Base-by-base conservation (phyloP, 192 early-diverging fungal species). In the Allomyces macrogynus region DNA sequence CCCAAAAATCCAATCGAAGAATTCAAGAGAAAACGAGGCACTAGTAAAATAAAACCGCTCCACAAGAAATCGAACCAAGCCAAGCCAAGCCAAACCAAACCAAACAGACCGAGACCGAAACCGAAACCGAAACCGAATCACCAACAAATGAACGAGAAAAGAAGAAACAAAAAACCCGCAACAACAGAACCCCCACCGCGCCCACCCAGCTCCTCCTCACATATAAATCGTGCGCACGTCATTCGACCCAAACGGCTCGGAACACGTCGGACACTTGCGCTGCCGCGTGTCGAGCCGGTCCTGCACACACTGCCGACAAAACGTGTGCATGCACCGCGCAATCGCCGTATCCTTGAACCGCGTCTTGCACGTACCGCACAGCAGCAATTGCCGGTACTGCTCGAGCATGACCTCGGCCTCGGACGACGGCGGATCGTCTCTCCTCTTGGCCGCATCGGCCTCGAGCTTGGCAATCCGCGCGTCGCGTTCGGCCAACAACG, bases 291-390 rank as follows among this genome's bases (percentile, higher is more conserved):
- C 86, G 66, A 86, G 77, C 64, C 86, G 80, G 27, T 86, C 81
- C 66, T 95, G 89, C 67, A 95, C 87, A 69, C 94, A 97, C 66
- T 81, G 75, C 67, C 90, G 89, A 79, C 95, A 97, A 78, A 97
- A 97, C 16, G 87, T 87, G 68, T 97, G 95, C 92, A 94, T 94
- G 73, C 95, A 97, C 42, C 88, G 81, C 62, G 80, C 32, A 12
- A 97, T 72, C 4, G 16, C 12, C 49, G 49, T 57, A n/a, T 57
- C 49, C 49, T 57, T 57, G 49, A 86, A 76, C 69, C 89, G 89
- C 32, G 81, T 83, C 69, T 91, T 90, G 61, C 89, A 80, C 24
- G 76, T 84, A 67, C 82, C 82, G 76, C 95, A 97, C 49, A 20
- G 12, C 9, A 57, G 5, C 49, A 57, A 16, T n/a, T 57, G 49